These are phyloP conservation scores for Eucalyptus sp. DNA, from an alignment of 345 rosid genomes.

Conservation along the genomic window DNA sequence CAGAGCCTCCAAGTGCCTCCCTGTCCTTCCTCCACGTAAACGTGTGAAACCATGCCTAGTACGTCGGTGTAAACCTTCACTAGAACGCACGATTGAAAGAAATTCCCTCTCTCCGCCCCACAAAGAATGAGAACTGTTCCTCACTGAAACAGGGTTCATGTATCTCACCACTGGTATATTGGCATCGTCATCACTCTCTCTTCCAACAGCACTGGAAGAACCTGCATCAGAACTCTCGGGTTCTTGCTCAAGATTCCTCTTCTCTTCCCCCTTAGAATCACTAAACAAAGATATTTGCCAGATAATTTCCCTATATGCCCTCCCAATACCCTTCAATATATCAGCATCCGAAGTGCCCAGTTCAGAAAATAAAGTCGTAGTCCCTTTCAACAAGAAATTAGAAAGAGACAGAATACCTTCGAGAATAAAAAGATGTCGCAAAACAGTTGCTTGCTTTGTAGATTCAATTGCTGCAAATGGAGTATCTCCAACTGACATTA, in stretches of 20 bases:
- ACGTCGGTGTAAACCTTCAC: slow-evolving; percentile 73
- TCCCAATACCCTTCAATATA: slow-evolving; percentile 75
- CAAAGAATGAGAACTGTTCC: slow-evolving; percentile 61
- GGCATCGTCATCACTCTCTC: slow-evolving; percentile 82
- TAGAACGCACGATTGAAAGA: slow-evolving; percentile 66
- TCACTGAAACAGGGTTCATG: slow-evolving; percentile 65
- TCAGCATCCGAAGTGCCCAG: slow-evolving; percentile 87
- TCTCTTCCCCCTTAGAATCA: slow-evolving; percentile 69
- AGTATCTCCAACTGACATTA: slow-evolving; percentile 45
- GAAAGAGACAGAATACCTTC: slow-evolving; percentile 73
- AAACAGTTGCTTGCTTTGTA: slow-evolving; percentile 33
- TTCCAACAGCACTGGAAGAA: slow-evolving; percentile 53
- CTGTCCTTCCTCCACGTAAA: slow-evolving; percentile 79
- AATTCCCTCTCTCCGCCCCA: slow-evolving; percentile 83
- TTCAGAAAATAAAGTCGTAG: slow-evolving; percentile 62
- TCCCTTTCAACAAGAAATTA: slow-evolving; percentile 76
- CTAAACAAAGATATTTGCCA: slow-evolving; percentile 82
- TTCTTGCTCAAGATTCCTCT: slow-evolving; percentile 40
- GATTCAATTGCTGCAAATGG: slow-evolving; percentile 54
- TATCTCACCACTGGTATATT: slow-evolving; percentile 56
- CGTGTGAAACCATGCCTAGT: slow-evolving; percentile 79
- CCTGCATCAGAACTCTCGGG: slow-evolving; percentile 42
- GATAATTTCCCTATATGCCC: slow-evolving; percentile 54
- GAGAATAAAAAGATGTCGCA: slow-evolving; percentile 66
- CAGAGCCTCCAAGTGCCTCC: slow-evolving; percentile 71